phyloP scores from a whole-genome alignment of 352 stramenopile genomes.

The Albugo laibachii region DNA sequence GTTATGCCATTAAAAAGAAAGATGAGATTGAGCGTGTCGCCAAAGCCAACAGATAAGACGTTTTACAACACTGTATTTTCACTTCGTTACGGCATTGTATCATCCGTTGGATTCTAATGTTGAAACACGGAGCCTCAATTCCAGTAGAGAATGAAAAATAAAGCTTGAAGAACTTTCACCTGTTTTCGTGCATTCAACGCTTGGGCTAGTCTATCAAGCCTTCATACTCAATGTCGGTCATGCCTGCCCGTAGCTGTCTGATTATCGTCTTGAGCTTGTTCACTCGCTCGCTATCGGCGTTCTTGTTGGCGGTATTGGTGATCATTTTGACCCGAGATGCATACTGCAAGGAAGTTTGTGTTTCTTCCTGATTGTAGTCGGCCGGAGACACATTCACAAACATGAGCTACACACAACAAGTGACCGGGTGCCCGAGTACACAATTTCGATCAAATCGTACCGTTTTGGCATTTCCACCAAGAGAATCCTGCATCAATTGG shows the following conservation, averaged over 20 bases:
- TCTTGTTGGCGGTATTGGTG: constrained; percentile 78
- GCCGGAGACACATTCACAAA: constrained; percentile 81
- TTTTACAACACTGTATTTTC: constrained; percentile 3
- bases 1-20: constrained; percentile 99
- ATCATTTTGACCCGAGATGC: constrained; percentile 76
- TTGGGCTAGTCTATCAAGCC: constrained; percentile 22
- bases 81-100: constrained; percentile 7
- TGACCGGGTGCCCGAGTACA: neutral
- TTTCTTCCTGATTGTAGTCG: constrained; percentile 82
- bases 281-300: constrained; percentile 63
- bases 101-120: neutral
- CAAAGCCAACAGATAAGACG: constrained; percentile 99
- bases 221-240: constrained; percentile 48
- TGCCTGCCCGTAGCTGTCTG: constrained; percentile 38
- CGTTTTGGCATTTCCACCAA: constrained; percentile 87
- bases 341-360: constrained; percentile 63
- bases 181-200: too few relatives aligned
- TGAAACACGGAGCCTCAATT: neutral
- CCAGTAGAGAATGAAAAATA: too few relatives aligned
- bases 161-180: too few relatives aligned
- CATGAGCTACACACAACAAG: constrained; percentile 33
- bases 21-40: constrained; percentile 99
- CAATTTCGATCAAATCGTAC: constrained; percentile 12
- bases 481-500: constrained; percentile 84
- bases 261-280: constrained; percentile 71